Conservation (phyloP, 2,329 filamentous ascomycete genomes). For the Colletotrichum horii region DNA sequence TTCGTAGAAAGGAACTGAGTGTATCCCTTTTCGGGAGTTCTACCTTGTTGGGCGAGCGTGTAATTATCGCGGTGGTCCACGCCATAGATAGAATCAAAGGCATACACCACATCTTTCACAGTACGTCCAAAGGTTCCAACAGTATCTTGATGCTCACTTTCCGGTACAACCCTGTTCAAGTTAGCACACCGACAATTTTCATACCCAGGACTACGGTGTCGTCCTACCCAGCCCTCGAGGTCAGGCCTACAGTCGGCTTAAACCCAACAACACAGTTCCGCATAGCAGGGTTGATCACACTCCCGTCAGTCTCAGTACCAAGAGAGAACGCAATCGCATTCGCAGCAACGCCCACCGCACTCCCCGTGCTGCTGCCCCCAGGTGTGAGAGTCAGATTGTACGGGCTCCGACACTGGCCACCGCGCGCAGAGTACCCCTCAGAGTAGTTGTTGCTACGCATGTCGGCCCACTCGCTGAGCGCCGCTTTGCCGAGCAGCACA, state of each 20-base stretch:
- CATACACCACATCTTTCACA: conserved; percentile 71
- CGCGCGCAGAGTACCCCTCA: conserved; percentile 69
- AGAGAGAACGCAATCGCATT: conserved; percentile 69
- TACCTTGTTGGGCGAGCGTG: conserved; percentile 60
- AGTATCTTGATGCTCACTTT: conserved; percentile 70
- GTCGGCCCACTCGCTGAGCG: conserved; percentile 76
- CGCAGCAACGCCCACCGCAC: conserved; percentile 66
- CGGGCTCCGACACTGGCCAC: conserved; percentile 67
- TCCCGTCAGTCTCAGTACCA: conserved; percentile 78
- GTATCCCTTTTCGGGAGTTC: conserved; percentile 62
- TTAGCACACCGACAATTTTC: neutral
- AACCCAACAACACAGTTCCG: conserved; percentile 74
- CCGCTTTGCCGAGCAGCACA: conserved; percentile 73
- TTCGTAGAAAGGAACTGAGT: conserved; percentile 59
- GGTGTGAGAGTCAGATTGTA: conserved; percentile 75
- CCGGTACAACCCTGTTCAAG: conserved; percentile 59
- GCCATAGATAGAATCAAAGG: conserved; percentile 72
- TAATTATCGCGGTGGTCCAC: conserved; percentile 69
- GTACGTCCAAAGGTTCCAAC: conserved; percentile 72
- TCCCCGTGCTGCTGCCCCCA: conserved; percentile 72
- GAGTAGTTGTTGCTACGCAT: conserved; percentile 73
- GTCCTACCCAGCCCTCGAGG: conserved; percentile 58
- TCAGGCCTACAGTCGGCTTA: conserved; percentile 78
- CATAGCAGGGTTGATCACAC: conserved; percentile 74
- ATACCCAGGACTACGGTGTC: accelerated